Conservation (phyloP, 2,329 filamentous ascomycete species). For the Fusarium mangiferae region DNA sequence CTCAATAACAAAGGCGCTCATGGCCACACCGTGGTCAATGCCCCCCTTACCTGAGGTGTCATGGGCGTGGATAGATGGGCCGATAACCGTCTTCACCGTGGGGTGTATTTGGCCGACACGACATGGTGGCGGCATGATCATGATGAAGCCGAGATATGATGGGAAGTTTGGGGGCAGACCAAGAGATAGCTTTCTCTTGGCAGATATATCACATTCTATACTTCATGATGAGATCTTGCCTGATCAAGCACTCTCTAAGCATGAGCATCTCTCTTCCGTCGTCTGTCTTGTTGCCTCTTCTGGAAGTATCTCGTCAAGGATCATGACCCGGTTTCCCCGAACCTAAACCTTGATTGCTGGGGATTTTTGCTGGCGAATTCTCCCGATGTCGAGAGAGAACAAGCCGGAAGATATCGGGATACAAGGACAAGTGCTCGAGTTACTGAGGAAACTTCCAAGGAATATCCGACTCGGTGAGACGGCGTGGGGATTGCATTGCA, state of each 20-base stretch:
- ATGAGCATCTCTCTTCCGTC: neutral
- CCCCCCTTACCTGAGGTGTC: slow-evolving; percentile 31
- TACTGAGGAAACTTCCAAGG: slow-evolving; percentile 7
- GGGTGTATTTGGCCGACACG: slow-evolving; percentile 38
- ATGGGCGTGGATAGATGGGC: slow-evolving; percentile 44
- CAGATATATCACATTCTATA: neutral
- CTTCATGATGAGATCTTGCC: slow-evolving; percentile 11
- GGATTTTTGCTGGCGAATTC: slow-evolving; percentile 7
- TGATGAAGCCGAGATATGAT: slow-evolving; percentile 13
- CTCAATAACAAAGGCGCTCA: slow-evolving; percentile 39
- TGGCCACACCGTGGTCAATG: slow-evolving; percentile 44
- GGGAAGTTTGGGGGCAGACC: slow-evolving; percentile 3
- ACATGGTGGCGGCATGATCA: slow-evolving; percentile 38
- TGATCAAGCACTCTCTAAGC: neutral
- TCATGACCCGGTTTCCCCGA: slow-evolving; percentile 27
- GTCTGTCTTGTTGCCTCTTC: slow-evolving; percentile 20
- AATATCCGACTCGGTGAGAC: slow-evolving; percentile 24
- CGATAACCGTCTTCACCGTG: slow-evolving; percentile 41
- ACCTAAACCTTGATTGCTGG: slow-evolving; percentile 9
- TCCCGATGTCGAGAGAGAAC: neutral
- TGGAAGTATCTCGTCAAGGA: slow-evolving; percentile 9
- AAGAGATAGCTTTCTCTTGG: slow-evolving; percentile 4
- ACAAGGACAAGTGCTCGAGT: neutral
- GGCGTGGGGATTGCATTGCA: slow-evolving; percentile 23
- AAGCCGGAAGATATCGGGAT: slow-evolving; percentile 21